These are phyloP conservation scores for Tetrapisispora fleetii DNA, from an alignment of 805 yeast species.

Conservation along the genomic window DNA sequence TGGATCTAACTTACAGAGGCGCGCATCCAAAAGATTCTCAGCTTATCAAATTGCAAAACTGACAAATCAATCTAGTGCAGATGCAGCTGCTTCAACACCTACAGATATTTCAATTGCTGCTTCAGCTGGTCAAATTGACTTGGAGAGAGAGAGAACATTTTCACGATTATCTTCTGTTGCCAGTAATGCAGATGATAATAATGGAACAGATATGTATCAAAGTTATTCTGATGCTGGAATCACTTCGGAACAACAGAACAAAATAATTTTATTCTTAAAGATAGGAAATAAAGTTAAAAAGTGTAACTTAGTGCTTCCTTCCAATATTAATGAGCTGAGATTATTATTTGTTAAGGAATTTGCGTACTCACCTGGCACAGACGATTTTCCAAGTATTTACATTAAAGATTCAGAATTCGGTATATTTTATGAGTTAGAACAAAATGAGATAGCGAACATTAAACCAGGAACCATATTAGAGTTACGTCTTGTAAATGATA, in stretches of 20 bases:
- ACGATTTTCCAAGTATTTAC: slow-evolving; percentile 69
- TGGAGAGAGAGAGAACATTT: background rate
- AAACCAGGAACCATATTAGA: slow-evolving; percentile 51
- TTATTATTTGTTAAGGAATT: slow-evolving; percentile 78
- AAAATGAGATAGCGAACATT: slow-evolving; percentile 48
- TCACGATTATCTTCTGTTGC: background rate
- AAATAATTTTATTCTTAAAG: slow-evolving; percentile 37
- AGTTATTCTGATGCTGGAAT: background rate
- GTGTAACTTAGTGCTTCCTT: slow-evolving; percentile 27
- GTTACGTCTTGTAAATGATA: background rate
- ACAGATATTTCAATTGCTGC: background rate
- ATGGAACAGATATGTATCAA: background rate
- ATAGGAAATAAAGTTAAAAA: slow-evolving; percentile 48
- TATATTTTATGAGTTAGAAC: slow-evolving; percentile 75
- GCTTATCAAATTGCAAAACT: slow-evolving; percentile 85
- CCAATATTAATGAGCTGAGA: slow-evolving; percentile 39
- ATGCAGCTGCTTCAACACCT: slow-evolving; percentile 8
- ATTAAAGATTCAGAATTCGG: slow-evolving; percentile 50
- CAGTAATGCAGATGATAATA: background rate
- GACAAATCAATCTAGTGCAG: slow-evolving; percentile 35
- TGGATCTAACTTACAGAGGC: slow-evolving; percentile 73
- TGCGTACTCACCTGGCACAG: slow-evolving; percentile 67
- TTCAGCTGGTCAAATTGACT: background rate
- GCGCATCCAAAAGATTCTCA: slow-evolving; percentile 89
- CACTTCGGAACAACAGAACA: background rate